These are phyloP conservation scores for Magnolia sinica DNA, from an alignment of 164 flowering plant genomes.

Conservation along the genomic window DNA sequence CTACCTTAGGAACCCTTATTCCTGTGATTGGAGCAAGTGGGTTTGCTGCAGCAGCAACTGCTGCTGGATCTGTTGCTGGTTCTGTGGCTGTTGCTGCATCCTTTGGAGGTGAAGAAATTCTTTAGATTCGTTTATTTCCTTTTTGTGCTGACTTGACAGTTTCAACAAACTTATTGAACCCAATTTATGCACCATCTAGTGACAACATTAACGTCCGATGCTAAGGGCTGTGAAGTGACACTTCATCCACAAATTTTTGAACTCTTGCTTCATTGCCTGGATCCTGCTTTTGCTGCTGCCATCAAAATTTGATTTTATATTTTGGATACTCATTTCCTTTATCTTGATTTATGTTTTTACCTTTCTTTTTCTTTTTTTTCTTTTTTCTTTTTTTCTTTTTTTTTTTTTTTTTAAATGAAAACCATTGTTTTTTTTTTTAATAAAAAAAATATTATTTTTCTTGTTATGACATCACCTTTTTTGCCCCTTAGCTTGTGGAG, in stretches of 20 bases:
- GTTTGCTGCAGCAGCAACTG: slow-evolving; percentile 95
- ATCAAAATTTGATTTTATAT: neutral
- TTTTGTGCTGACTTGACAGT: neutral
- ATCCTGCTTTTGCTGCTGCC: neutral
- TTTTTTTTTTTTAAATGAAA: no score
- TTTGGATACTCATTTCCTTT: no score
- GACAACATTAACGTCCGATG: neutral
- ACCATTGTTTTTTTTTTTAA: no score
- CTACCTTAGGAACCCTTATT: slow-evolving; percentile 83
- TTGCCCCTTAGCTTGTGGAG: no score
- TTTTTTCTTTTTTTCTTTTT: no score
- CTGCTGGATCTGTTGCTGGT: slow-evolving; percentile 97
- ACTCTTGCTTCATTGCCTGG: neutral
- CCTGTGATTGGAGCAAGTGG: slow-evolving; percentile 99
- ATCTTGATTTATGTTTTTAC: no score
- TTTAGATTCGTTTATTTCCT: neutral
- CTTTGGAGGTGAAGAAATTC: slow-evolving; percentile 73
- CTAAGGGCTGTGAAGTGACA: neutral
- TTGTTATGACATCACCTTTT: no score
- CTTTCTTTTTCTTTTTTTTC: no score
- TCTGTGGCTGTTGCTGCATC: slow-evolving; percentile 99
- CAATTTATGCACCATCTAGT: neutral
- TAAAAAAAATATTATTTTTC: no score
- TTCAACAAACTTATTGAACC: neutral
- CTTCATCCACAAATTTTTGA: neutral